Evolutionary conservation across 1,284 basidiomycete genomes (phyloP).

Genomic region (Cystobasidiaceae sp.): DNA sequence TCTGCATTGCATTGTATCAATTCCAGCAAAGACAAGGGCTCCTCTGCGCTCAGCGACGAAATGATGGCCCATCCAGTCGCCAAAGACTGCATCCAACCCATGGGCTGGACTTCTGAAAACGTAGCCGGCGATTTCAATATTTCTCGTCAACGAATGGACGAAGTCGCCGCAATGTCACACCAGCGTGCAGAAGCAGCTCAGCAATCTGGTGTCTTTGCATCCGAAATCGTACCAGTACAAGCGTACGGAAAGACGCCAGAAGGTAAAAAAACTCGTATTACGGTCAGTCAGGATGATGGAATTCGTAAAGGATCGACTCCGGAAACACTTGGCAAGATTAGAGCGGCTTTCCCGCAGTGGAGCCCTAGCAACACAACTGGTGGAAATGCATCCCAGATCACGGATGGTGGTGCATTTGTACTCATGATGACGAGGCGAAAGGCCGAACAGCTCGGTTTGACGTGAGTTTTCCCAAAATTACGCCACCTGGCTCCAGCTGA

Average conservation of each 20-base stretch:
- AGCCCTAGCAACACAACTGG: constrained; percentile 68
- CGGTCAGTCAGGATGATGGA: constrained; percentile 71
- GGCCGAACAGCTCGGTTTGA: constrained; percentile 70
- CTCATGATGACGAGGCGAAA: constrained; percentile 76
- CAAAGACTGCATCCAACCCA: constrained; percentile 60
- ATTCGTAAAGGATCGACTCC: constrained; percentile 71
- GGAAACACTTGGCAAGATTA: constrained; percentile 63
- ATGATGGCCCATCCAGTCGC: constrained; percentile 55
- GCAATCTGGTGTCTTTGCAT: constrained; percentile 61
- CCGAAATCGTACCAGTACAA: constrained; percentile 74
- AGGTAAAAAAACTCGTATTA: constrained; percentile 60
- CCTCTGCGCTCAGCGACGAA: constrained; percentile 50
- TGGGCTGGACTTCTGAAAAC: constrained; percentile 72
- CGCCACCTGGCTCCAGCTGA: background rate
- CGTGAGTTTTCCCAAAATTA: constrained; percentile 33
- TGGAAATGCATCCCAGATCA: constrained; percentile 75
- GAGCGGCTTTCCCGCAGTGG: constrained; percentile 83
- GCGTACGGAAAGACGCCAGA: constrained; percentile 67
- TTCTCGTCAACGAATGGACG: constrained; percentile 76
- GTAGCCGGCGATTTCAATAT: constrained; percentile 65
- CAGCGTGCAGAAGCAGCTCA: constrained; percentile 64
- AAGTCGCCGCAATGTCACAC: constrained; percentile 70
- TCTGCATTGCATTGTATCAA: too few relatives aligned
- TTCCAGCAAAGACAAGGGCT: constrained; percentile 16
- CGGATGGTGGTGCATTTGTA: constrained; percentile 80